Evolutionary conservation across 495 filamentous ascomycete species (phyloP).

Genomic region (Collariella sp.): DNA sequence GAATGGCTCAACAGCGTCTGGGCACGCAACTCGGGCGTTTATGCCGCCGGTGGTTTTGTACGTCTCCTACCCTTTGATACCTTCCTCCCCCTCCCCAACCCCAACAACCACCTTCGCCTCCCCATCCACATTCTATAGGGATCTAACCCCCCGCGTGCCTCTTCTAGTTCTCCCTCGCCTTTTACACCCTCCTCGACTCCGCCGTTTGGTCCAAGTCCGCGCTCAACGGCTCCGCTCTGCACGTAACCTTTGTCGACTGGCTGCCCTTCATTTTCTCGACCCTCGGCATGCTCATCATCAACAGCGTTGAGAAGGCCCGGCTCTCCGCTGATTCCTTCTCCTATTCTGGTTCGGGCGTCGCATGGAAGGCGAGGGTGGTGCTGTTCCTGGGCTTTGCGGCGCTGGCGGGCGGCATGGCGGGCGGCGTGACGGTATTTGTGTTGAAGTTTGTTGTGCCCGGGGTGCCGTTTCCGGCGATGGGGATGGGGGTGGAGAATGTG

Average conservation of each 20-base stretch:
- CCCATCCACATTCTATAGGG: neutral
- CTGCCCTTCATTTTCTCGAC: conserved; percentile 90
- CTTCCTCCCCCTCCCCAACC: neutral
- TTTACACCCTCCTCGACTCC: conserved; percentile 92
- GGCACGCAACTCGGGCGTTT: conserved; percentile 75
- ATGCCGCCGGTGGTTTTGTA: conserved; percentile 79
- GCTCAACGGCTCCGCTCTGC: conserved; percentile 69
- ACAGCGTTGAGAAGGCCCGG: conserved; percentile 88
- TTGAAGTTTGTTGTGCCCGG: conserved; percentile 80
- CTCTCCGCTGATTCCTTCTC: conserved; percentile 78
- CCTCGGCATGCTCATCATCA: conserved; percentile 97
- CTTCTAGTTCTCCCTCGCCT: conserved; percentile 86
- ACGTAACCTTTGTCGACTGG: conserved; percentile 98
- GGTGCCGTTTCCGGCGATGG: conserved; percentile 73
- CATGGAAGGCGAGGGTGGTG: conserved; percentile 94
- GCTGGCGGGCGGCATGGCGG: conserved; percentile 89
- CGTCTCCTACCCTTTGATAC: conserved; percentile 19
- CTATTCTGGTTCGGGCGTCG: conserved; percentile 78
- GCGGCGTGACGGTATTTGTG: conserved; percentile 80
- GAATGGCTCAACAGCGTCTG: conserved; percentile 86
- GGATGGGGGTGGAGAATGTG: conserved; percentile 91
- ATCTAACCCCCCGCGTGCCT: neutral
- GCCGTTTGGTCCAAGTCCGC: conserved; percentile 76
- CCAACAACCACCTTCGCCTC: neutral
- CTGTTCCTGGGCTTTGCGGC: conserved; percentile 92